phyloP scores from a whole-genome alignment of 352 stramenopile species.

The Phytophthora pisi region DNA sequence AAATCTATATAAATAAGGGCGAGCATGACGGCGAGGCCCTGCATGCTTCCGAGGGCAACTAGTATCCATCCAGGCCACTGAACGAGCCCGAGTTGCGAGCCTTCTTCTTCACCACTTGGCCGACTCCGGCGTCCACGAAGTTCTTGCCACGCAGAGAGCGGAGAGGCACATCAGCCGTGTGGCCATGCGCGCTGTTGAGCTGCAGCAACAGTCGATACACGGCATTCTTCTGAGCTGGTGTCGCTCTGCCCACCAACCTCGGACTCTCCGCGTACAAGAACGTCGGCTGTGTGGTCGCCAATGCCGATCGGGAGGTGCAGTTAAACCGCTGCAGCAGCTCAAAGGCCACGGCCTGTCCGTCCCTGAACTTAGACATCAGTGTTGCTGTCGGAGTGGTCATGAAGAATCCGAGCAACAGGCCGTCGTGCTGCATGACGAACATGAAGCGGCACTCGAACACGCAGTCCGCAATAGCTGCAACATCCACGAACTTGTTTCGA shows the following conservation, averaged over 20 bases:
- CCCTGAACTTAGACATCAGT: slow-evolving; percentile 57
- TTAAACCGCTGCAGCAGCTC: slow-evolving; percentile 63
- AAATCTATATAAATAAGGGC: slow-evolving; percentile 39
- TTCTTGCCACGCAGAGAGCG: slow-evolving; percentile 69
- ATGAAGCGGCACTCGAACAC: slow-evolving; percentile 66
- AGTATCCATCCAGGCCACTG: slow-evolving; percentile 41
- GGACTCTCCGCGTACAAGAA: slow-evolving; percentile 76
- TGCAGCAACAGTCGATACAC: slow-evolving; percentile 58
- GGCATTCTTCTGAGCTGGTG: slow-evolving; percentile 49
- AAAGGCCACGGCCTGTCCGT: slow-evolving; percentile 49
- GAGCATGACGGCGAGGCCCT: slow-evolving; percentile 8
- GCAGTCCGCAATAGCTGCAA: slow-evolving; percentile 16
- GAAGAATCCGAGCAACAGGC: slow-evolving; percentile 65
- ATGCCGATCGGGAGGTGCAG: slow-evolving; percentile 32
- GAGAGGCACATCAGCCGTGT: slow-evolving; percentile 61
- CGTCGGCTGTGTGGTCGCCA: slow-evolving; percentile 31
- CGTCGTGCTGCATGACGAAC: slow-evolving; percentile 72
- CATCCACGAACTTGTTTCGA: slow-evolving; percentile 8
- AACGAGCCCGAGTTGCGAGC: slow-evolving; percentile 31
- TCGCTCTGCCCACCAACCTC: slow-evolving; percentile 55
- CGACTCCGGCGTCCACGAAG: slow-evolving; percentile 60
- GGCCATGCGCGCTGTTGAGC: slow-evolving; percentile 56
- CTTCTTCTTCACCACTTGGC: slow-evolving; percentile 65
- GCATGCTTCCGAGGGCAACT: slow-evolving; percentile 1
- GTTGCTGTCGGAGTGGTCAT: slow-evolving; percentile 57